These are phyloP conservation scores for Ceratobasidium sp. DNA, from an alignment of 1,284 basidiomycete genomes.

Conservation along the genomic window DNA sequence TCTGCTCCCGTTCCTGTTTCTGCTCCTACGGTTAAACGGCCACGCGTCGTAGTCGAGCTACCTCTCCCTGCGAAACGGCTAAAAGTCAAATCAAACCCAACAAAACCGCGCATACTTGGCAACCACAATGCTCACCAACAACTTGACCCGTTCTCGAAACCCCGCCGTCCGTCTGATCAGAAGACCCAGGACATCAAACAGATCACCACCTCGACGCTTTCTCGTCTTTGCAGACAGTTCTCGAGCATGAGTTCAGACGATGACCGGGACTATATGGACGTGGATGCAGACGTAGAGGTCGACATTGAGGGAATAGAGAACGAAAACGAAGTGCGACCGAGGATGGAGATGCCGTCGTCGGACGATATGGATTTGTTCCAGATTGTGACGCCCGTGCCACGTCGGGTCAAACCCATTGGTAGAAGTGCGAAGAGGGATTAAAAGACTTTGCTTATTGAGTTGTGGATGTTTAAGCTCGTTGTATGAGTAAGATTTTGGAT, in stretches of 20 bases:
- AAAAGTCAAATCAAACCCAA: background rate
- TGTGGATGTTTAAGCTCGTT: no score
- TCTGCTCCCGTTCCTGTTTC: background rate
- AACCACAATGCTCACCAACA: background rate
- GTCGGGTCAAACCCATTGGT: conserved; percentile 1
- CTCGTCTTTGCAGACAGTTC: conserved; percentile 9
- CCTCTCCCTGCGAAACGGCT: background rate
- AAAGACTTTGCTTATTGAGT: no score
- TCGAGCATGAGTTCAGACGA: conserved; percentile 29
- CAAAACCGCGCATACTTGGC: conserved; percentile 3
- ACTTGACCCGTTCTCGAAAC: background rate
- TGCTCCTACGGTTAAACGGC: conserved; percentile 2
- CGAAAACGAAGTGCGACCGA: background rate
- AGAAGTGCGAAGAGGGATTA: background rate
- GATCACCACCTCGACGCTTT: background rate
- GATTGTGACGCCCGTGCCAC: conserved; percentile 25
- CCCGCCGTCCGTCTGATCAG: background rate
- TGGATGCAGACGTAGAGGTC: background rate
- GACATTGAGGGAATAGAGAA: background rate
- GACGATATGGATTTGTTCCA: conserved; percentile 39
- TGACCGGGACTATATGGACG: conserved; percentile 15
- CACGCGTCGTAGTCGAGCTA: conserved; percentile 23
- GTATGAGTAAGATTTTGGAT: no score
- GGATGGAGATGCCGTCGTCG: conserved; percentile 34
- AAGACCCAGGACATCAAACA: background rate